Evolutionary conservation across 805 yeast genomes (phyloP).

Genomic region (Cyberlindnera nakhonratchasimensis): DNA sequence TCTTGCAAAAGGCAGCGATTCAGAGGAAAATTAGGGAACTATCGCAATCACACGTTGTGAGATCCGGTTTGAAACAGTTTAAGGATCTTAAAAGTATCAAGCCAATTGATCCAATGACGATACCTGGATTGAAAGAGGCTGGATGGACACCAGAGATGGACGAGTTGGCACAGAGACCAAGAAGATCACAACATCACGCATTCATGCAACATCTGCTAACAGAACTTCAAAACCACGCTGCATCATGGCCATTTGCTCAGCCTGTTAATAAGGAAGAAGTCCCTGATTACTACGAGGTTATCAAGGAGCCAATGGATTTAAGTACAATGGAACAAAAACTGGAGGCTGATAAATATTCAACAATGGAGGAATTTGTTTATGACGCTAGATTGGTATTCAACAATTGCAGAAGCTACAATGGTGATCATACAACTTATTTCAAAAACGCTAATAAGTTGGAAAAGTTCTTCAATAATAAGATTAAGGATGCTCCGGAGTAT

Average conservation of each 20-base stretch:
- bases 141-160: constrained; percentile 99
- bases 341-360: constrained; percentile 86
- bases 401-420: constrained; percentile 89
- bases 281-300: constrained; percentile 92
- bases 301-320: constrained; percentile 97
- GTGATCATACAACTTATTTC: constrained; percentile 91
- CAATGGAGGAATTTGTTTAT: constrained; percentile 86
- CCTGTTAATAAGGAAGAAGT: constrained; percentile 95
- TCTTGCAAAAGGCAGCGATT: constrained; percentile 89
- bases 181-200: constrained; percentile 90
- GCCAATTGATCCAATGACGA: constrained; percentile 72
- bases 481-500: constrained; percentile 90
- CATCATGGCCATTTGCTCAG: constrained; percentile 96
- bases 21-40: constrained; percentile 76
- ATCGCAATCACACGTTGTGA: constrained; percentile 73
- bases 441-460: constrained; percentile 94
- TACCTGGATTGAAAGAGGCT: constrained; percentile 89
- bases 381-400: constrained; percentile 84
- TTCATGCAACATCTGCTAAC: constrained; percentile 85
- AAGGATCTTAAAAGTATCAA: constrained; percentile 42
- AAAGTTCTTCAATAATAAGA: constrained; percentile 76
- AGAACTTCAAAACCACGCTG: constrained; percentile 90
- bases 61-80: constrained; percentile 79
- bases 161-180: constrained; percentile 90
- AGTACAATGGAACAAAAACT: constrained; percentile 92